A percentile compares a stretch with the other conserved stretches of the same genome.
phyloP scores from a whole-genome alignment of 2,329 filamentous ascomycete genomes.

The Colletotrichum gigasporum region DNA sequence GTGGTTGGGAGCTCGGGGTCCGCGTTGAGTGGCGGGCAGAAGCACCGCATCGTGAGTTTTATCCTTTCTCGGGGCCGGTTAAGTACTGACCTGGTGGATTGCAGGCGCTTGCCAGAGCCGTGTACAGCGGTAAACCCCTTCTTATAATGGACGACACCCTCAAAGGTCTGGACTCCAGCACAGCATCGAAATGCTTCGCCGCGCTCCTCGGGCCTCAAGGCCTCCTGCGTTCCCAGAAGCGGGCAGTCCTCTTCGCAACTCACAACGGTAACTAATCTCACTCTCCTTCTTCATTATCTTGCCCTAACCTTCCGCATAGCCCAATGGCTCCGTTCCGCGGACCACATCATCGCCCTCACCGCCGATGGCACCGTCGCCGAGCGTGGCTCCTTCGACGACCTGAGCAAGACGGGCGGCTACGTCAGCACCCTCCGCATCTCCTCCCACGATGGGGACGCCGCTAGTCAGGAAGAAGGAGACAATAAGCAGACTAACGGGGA shows the following conservation, averaged over 20 bases:
- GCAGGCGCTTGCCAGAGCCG: conserved; percentile 11
- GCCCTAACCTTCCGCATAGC: too few species aligned
- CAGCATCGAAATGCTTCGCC: conserved; percentile 8
- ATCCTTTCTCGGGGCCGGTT: too few species aligned
- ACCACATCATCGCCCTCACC: conserved; percentile 8
- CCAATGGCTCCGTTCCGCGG: conserved; percentile 10
- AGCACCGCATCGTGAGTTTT: conserved; percentile 12
- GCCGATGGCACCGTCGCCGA: conserved; percentile 11
- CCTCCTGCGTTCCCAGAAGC: conserved; percentile 42
- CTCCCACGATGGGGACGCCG: neutral
- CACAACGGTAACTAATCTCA: conserved; percentile 41
- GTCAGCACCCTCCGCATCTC: conserved; percentile 7
- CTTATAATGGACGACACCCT: conserved; percentile 23
- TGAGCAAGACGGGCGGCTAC: conserved; percentile 2
- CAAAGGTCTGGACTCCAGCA: conserved; percentile 21
- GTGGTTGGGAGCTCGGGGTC: conserved; percentile 5
- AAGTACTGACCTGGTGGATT: neutral
- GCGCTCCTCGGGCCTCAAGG: neutral
- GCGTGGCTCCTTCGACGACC: neutral
- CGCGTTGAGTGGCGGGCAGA: conserved; percentile 22
- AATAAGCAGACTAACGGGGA: neutral
- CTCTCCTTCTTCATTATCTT: too few species aligned
- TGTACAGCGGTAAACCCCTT: conserved; percentile 19
- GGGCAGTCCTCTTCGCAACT: conserved; percentile 54
- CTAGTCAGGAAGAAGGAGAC: neutral